Evolutionary conservation across 2,329 filamentous ascomycete species (phyloP), one percentile per base, ranked within the genome.

Genomic region (Fusarium udum): DNA sequence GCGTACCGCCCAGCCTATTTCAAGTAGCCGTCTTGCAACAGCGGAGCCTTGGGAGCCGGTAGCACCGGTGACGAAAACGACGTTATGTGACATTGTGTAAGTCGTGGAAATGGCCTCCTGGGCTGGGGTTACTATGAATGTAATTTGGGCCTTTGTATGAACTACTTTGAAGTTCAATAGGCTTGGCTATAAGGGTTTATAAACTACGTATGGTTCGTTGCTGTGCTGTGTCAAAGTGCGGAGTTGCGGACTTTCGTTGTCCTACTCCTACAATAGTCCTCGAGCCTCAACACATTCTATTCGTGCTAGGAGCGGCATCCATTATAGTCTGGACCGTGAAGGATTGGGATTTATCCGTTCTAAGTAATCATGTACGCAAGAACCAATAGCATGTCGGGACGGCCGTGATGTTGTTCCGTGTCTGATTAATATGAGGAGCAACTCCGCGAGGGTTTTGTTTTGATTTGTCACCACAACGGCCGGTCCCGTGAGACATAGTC

Each of bases 41-140:
- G 64, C 62, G 3, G 39, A 61, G 6, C 64, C 64, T 49, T 67
- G 64, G 16, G 43, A 45, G 4, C 64, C 64, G 4, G 64, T 67
- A 10, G 62, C 62, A 10, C 64, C 62, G 5, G 62, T 51, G 2
- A 67, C 64, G 22, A 67, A 67, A 18, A n/a, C 52, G 20, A n/a
- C 45, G 11, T 24, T 51, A 6, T 34, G 34, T 6, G 45, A 13
- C 62, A 67, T 67, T 15, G 20, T 28, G 24, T 9, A 11, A 15
- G 13, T 37, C 18, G 13, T 26, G 26, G 7, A 20, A 39, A 26
- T 32, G 16, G 10, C 10, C n/a, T 14, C 13, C 1, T 10, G 3
- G 10, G 1, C 15, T 13, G 51, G 11, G 16, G 10, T 3, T 28
- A n/a, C 14, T 16, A 24, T 22, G 4, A 26, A n/a, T 14, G 13